Evolutionary conservation across 164 flowering plant species (phyloP).

Genomic region (Aristolochia fimbriata): DNA sequence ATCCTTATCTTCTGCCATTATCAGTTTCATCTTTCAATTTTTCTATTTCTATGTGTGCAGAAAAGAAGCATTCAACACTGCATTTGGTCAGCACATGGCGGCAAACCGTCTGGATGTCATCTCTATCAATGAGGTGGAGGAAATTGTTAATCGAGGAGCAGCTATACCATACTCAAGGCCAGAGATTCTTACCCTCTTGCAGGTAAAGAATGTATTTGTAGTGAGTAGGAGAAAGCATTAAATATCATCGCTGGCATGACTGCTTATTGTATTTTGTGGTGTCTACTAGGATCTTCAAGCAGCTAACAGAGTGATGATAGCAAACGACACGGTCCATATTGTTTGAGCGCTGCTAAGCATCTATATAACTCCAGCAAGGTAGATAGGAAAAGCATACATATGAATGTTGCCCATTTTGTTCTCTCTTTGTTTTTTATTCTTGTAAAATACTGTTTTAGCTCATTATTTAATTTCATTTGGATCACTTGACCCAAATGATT

Average conservation of each 20-base stretch:
- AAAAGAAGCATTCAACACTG: slow-evolving; percentile 58
- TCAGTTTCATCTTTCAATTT: not conserved
- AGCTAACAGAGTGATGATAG: slow-evolving; percentile 66
- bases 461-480: too few relatives aligned
- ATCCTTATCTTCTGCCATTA: not conserved
- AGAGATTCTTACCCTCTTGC: slow-evolving; percentile 52
- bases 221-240: not conserved
- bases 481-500: too few relatives aligned
- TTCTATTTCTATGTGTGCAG: slow-evolving; percentile 28
- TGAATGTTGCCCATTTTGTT: too few relatives aligned
- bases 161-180: slow-evolving; percentile 41
- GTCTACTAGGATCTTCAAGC: slow-evolving; percentile 55
- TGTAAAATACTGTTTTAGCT: too few relatives aligned
- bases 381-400: not conserved
- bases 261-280: not conserved
- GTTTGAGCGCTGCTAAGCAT: slow-evolving; percentile 22
- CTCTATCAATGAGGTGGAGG: slow-evolving; percentile 58
- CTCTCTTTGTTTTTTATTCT: too few relatives aligned
- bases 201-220: slow-evolving; percentile 33
- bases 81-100: slow-evolving; percentile 65
- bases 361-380: not conserved
- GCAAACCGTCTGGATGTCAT: slow-evolving; percentile 62
- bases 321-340: slow-evolving; percentile 49
- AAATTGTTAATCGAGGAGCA: slow-evolving; percentile 46
- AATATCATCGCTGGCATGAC: not conserved